Evolutionary conservation across 305 asterid genomes (phyloP).

Genomic region (Caryopteris hybrid): DNA sequence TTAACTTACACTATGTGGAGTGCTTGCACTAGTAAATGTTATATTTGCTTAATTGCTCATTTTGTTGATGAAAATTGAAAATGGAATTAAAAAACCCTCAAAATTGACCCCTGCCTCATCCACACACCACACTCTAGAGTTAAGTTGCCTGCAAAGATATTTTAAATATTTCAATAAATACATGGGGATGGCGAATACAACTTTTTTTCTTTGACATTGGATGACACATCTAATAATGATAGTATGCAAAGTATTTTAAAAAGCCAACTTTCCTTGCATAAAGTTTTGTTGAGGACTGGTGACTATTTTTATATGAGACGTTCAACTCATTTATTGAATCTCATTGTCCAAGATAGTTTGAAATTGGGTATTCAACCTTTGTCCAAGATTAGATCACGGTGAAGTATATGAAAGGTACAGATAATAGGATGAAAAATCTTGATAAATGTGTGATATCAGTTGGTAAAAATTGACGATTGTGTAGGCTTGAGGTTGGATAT

Average conservation of each 20-base stretch:
- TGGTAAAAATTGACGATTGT: not conserved
- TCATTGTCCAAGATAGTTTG: not conserved
- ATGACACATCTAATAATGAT: too few species aligned
- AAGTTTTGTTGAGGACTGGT: too few species aligned
- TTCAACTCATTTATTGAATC: not conserved
- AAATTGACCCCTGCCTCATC: not conserved
- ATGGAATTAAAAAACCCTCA: not conserved
- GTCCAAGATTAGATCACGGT: not conserved
- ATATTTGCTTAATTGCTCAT: not conserved
- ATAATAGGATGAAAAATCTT: not conserved
- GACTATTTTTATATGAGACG: not conserved
- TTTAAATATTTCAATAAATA: not conserved
- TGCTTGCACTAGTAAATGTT: not conserved
- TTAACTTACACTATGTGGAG: not conserved
- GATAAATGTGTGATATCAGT: not conserved
- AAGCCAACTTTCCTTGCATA: too few species aligned
- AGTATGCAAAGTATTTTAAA: too few species aligned
- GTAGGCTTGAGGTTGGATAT: not conserved
- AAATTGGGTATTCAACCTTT: not conserved
- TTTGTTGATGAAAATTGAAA: not conserved
- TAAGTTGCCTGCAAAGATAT: too few species aligned
- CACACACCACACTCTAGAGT: too few species aligned
- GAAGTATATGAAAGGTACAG: not conserved
- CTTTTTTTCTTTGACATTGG: not conserved
- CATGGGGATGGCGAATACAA: not conserved